Percentiles rank a stretch among this genome's conserved stretches.
These are phyloP conservation scores for Takashimella koratensis DNA, from an alignment of 1,284 basidiomycete species.

Conservation along the genomic window DNA sequence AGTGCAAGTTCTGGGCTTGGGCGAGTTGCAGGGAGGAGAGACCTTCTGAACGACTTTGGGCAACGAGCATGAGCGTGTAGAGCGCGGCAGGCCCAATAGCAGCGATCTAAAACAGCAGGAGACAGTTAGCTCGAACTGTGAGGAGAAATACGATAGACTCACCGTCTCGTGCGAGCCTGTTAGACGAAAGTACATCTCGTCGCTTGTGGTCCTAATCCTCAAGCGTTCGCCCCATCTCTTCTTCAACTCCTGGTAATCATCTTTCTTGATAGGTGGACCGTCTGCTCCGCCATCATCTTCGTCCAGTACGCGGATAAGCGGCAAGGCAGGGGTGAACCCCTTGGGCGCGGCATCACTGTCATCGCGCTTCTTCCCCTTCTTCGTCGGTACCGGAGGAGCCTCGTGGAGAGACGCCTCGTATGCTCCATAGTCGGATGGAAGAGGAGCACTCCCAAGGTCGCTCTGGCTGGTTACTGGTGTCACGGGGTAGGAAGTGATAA, in stretches of 20 bases:
- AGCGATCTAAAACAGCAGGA: slow-evolving; percentile 24
- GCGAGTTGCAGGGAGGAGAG: slow-evolving; percentile 31
- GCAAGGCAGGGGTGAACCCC: neutral
- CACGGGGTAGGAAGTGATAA: slow-evolving; percentile 13
- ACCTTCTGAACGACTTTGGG: slow-evolving; percentile 13
- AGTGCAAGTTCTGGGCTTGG: slow-evolving; percentile 32
- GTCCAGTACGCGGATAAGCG: slow-evolving; percentile 20
- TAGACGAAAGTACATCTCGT: slow-evolving; percentile 43
- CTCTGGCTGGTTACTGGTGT: neutral
- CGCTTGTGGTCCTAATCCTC: slow-evolving; percentile 36
- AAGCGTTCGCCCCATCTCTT: slow-evolving; percentile 37
- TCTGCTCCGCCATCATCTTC: slow-evolving; percentile 27
- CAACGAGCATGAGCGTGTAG: slow-evolving; percentile 12
- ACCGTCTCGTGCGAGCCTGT: slow-evolving; percentile 40
- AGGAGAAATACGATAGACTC: slow-evolving; percentile 11
- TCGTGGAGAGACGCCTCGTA: slow-evolving; percentile 8
- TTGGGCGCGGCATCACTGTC: neutral
- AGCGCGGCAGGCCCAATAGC: slow-evolving; percentile 8
- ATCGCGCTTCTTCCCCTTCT: slow-evolving; percentile 8
- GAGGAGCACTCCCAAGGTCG: slow-evolving; percentile 23
- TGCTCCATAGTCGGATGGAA: slow-evolving; percentile 23
- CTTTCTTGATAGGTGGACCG: slow-evolving; percentile 6
- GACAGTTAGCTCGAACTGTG: no score
- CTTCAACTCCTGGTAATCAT: slow-evolving; percentile 22
- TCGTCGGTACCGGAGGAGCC: slow-evolving; percentile 3